phyloP scores from a whole-genome alignment of 208 protist genomes.

The Wallacemonas sp. region DNA sequence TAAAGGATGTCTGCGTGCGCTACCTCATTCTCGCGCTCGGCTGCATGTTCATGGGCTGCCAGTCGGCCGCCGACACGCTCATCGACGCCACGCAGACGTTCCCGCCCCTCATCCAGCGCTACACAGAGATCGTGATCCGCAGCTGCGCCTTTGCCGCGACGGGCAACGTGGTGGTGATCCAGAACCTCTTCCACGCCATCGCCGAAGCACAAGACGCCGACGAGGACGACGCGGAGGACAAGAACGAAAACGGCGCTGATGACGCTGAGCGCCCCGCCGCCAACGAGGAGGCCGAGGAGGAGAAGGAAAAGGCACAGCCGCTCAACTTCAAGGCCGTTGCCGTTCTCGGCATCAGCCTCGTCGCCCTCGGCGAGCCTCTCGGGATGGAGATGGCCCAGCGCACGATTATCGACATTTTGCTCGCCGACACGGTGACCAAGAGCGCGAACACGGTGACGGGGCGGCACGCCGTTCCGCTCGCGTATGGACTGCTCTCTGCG shows the following conservation, averaged over 20 bases:
- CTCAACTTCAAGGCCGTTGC: slow-evolving; percentile 95
- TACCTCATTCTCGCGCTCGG: slow-evolving; percentile 95
- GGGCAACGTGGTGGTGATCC: slow-evolving; percentile 98
- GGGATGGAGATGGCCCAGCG: slow-evolving; percentile 98
- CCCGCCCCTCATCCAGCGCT: slow-evolving; percentile 79
- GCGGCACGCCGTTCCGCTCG: slow-evolving; percentile 97
- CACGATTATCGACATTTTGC: slow-evolving; percentile 96
- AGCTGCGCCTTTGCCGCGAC: slow-evolving; percentile 98
- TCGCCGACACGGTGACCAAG: slow-evolving; percentile 88
- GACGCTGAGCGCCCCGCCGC: slow-evolving; percentile 15
- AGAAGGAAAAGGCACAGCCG: slow-evolving; percentile 31
- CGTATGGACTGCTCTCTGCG: slow-evolving; percentile 96
- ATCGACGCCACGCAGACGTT: slow-evolving; percentile 92
- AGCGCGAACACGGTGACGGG: slow-evolving; percentile 75
- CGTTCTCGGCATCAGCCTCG: slow-evolving; percentile 97
- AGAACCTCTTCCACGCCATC: slow-evolving; percentile 96
- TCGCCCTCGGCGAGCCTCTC: slow-evolving; percentile 98
- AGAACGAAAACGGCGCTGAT: slow-evolving; percentile 24
- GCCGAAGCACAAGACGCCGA: slow-evolving; percentile 86
- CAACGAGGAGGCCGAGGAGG: slow-evolving; percentile 15
- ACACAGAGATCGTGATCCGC: slow-evolving; percentile 93
- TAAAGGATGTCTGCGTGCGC: slow-evolving; percentile 73
- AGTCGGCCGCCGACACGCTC: slow-evolving; percentile 93
- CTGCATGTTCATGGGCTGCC: slow-evolving; percentile 94
- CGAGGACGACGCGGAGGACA: slow-evolving; percentile 38